Evolutionary conservation across 768 basidiomycete species (phyloP).

Genomic region (Psilocybe tampanensis): DNA sequence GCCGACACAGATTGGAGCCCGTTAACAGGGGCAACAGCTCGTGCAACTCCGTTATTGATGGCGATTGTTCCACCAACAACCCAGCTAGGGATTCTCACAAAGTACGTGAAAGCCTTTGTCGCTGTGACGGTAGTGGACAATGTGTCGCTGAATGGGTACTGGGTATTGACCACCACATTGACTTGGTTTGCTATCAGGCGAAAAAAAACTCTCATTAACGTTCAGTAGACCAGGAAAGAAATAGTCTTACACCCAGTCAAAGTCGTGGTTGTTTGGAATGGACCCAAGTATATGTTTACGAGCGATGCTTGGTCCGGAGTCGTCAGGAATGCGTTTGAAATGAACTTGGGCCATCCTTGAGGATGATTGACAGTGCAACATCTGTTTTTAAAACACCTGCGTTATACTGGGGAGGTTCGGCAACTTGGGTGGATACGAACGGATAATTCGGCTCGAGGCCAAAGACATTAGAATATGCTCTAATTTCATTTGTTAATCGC

Average conservation of each 20-base stretch:
- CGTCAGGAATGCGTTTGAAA: constrained; percentile 51
- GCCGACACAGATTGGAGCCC: constrained; percentile 46
- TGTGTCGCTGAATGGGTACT: constrained; percentile 54
- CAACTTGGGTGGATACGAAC: constrained; percentile 23
- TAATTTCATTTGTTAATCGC: constrained; percentile 13
- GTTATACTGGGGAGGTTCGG: too few species aligned
- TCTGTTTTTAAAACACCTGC: constrained; percentile 20
- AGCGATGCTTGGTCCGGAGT: constrained; percentile 47
- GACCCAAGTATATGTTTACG: constrained; percentile 51
- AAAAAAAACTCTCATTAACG: not conserved
- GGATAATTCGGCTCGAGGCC: constrained; percentile 54
- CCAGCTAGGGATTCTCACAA: constrained; percentile 55
- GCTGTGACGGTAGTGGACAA: constrained; percentile 48
- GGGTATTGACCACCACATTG: constrained; percentile 45
- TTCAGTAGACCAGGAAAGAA: constrained; percentile 14
- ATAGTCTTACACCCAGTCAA: constrained; percentile 36
- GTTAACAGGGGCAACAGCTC: constrained; percentile 41
- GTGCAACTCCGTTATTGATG: constrained; percentile 39
- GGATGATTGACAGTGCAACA: constrained; percentile 58
- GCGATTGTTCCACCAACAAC: constrained; percentile 46
- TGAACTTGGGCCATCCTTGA: constrained; percentile 58
- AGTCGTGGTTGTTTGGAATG: constrained; percentile 43
- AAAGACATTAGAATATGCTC: constrained; percentile 52
- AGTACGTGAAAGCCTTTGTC: constrained; percentile 44
- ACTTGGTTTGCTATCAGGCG: constrained; percentile 39